phyloP scores from a whole-genome alignment of 371 early-diverging fungal species.

The Mycotypha africana region DNA sequence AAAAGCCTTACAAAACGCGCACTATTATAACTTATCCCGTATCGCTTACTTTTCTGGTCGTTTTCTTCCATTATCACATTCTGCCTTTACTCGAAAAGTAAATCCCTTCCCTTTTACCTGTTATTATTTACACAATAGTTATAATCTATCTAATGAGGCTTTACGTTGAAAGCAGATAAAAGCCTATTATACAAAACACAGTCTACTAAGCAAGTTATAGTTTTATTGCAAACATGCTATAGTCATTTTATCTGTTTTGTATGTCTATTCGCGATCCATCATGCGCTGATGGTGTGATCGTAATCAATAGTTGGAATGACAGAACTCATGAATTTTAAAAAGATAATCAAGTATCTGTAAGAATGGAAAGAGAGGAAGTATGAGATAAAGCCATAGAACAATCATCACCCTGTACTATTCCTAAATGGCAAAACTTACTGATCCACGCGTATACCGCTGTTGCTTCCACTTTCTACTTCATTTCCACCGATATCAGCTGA shows the following conservation, averaged over 20 bases:
- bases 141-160: too few species aligned
- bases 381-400: neutral
- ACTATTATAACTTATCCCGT: too few species aligned
- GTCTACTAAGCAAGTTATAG: neutral
- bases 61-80: too few species aligned
- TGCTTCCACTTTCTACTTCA: constrained; percentile 18
- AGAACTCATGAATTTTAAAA: constrained; percentile 93
- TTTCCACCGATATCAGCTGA: constrained; percentile 14
- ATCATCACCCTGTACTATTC: too few species aligned
- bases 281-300: constrained; percentile 80
- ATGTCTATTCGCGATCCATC: neutral
- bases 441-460: constrained; percentile 76
- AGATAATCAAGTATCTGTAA: constrained; percentile 77
- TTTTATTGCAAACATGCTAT: neutral
- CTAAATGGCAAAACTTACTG: too few species aligned
- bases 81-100: too few species aligned
- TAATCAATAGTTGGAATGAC: constrained; percentile 98
- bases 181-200: too few species aligned
- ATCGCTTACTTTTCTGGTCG: too few species aligned
- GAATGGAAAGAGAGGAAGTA: neutral
- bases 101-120: too few species aligned
- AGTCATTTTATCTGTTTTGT: neutral
- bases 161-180: too few species aligned
- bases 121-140: too few species aligned
- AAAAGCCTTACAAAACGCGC: too few species aligned